Evolutionary conservation across 2,329 filamentous ascomycete species (phyloP).

Genomic region (Epichloe sibirici): DNA sequence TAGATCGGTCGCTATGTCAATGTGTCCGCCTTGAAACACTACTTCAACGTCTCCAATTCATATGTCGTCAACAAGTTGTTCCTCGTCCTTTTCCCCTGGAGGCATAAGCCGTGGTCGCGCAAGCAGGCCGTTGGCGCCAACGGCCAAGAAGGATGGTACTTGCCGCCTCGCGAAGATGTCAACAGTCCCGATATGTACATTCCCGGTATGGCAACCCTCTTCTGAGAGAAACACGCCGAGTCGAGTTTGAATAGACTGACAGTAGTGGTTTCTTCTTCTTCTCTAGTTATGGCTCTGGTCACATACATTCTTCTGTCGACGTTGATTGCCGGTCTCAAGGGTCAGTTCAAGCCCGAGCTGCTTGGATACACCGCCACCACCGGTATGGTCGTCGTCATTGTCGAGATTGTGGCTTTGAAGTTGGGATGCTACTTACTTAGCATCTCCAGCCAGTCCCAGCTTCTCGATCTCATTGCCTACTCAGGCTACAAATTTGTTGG

Average conservation of each 20-base stretch:
- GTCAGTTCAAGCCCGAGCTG: constrained; percentile 87
- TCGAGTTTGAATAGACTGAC: constrained; percentile 11
- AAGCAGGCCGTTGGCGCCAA: constrained; percentile 65
- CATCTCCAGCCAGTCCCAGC: constrained; percentile 87
- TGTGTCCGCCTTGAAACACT: constrained; percentile 88
- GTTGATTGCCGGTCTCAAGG: constrained; percentile 75
- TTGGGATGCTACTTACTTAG: constrained; percentile 85
- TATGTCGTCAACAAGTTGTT: constrained; percentile 91
- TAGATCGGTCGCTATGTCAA: constrained; percentile 67
- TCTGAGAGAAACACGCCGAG: too few species aligned
- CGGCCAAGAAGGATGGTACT: constrained; percentile 63
- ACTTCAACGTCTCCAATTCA: constrained; percentile 97
- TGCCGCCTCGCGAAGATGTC: constrained; percentile 86
- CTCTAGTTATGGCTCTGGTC: constrained; percentile 77
- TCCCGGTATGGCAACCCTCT: constrained; percentile 36
- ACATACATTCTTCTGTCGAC: constrained; percentile 95
- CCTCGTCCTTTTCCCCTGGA: constrained; percentile 93
- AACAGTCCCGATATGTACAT: constrained; percentile 99
- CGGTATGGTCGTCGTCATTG: constrained; percentile 67
- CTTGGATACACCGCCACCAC: constrained; percentile 80
- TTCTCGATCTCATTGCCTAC: constrained; percentile 90
- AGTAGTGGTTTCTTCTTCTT: not conserved
- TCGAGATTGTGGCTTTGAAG: constrained; percentile 86
- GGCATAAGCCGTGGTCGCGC: constrained; percentile 93
- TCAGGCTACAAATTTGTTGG: constrained; percentile 98